A percentile compares a stretch with the other conserved stretches of the same genome.
These are phyloP conservation scores for Vinca minor DNA, from an alignment of 257 asterid genomes.

Conservation along the genomic window DNA sequence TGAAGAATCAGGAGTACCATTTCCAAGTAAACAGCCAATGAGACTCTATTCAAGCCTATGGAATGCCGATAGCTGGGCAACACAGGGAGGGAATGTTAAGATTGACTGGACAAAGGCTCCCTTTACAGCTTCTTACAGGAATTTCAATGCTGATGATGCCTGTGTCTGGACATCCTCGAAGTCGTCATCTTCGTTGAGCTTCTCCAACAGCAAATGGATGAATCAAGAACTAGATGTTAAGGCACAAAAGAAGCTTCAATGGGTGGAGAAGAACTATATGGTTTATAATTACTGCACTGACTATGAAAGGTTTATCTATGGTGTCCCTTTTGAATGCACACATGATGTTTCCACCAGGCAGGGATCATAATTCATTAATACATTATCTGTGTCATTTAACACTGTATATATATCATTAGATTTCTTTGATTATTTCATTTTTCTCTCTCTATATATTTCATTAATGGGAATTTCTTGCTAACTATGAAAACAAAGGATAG, in stretches of 20 bases:
- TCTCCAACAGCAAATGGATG: slow-evolving; percentile 8
- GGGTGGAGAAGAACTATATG: slow-evolving; percentile 35
- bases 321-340: slow-evolving; percentile 32
- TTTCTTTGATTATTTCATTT: slow-evolving; percentile 4
- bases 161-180: slow-evolving; percentile 13
- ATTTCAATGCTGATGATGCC: slow-evolving; percentile 16
- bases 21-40: slow-evolving; percentile 25
- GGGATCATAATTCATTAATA: background rate
- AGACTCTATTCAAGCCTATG: slow-evolving; percentile 26
- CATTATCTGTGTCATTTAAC: background rate
- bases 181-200: background rate
- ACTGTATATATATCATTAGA: slow-evolving; percentile 7
- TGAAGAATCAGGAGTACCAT: slow-evolving; percentile 21
- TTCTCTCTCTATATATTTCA: slow-evolving; percentile 9
- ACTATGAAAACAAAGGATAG: background rate
- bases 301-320: slow-evolving; percentile 17
- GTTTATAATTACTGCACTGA: slow-evolving; percentile 34
- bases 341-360: background rate
- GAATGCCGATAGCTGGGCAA: slow-evolving; percentile 34
- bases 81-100: slow-evolving; percentile 28
- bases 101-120: slow-evolving; percentile 28
- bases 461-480: background rate
- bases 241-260: slow-evolving; percentile 15
- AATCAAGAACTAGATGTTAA: slow-evolving; percentile 10
- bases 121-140: slow-evolving; percentile 21